Base-by-base conservation (phyloP, 108 stramenopile genomes). In the Cyclotella choctawhatcheeana region DNA sequence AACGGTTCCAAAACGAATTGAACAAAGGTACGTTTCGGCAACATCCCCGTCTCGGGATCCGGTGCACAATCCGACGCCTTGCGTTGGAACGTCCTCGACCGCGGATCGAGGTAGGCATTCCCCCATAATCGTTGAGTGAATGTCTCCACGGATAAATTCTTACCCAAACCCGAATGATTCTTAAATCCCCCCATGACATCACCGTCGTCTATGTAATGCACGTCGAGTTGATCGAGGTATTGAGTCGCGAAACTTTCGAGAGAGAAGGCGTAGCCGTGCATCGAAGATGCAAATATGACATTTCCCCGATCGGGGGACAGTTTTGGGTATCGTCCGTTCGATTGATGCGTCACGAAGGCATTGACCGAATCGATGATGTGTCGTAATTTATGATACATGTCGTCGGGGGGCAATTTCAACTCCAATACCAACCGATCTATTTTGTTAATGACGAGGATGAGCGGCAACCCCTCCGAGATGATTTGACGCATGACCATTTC, bases 361-460 rank as follows among this genome's bases (percentile, higher is more conserved):
- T 99, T 98, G 65, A 96, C 84, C 29, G 85, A 82, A 47, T 98
- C 97, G 26, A 99, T 74, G 31, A 95, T 76, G 69, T 96, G 72
- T n/a, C 82, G 50, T 50, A 99, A 77, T 74, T 99, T 99, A 79
- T 79, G 95, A 77, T 99, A 99, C 35, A 95, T 88, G 85, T 99
- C 99, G 7, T 85, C 71, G 3, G 98, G 97, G 22, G 98, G 97
- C 1, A 99, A 76, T 63, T 98, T 97, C 33, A 98, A 73, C 71
- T 99, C 99, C 10, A 96, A 79, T 40, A 99, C 88, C 32, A 99
- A 85, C 6, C 99, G 95, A 84, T 99, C 99, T 50, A 98, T 51
- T 82, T 98, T 98, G 79, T 93, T 95, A 29, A 98, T 88, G 50
- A 91, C 74, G 43, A 99, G 77, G 14, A 79, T 64, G 22, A 99